Percentiles rank a stretch among this genome's conserved stretches.
These are phyloP conservation scores for Lablab purpureus DNA, from an alignment of 306 rosid species.

Conservation along the genomic window DNA sequence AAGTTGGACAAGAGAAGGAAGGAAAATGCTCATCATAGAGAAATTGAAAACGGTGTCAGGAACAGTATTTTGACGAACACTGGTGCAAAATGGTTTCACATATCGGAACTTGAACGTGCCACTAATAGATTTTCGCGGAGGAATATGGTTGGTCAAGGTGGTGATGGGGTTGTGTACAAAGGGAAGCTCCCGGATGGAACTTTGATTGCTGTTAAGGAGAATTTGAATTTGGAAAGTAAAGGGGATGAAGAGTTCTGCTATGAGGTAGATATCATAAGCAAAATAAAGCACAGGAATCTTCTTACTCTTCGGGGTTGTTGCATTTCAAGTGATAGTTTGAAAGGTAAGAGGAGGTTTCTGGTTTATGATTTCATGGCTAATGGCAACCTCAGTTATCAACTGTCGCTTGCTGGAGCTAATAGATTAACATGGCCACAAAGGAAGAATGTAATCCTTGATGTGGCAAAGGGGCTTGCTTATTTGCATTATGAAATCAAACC, in stretches of 20 bases:
- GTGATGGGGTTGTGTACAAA: constrained; percentile 77
- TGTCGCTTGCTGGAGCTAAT: constrained; percentile 50
- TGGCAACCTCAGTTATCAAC: constrained; percentile 66
- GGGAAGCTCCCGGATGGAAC: constrained; percentile 72
- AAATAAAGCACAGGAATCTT: constrained; percentile 80
- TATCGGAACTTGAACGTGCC: constrained; percentile 75
- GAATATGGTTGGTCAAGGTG: constrained; percentile 79
- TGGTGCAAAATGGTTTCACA: constrained; percentile 75
- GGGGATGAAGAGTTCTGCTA: constrained; percentile 83
- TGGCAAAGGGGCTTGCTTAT: constrained; percentile 83
- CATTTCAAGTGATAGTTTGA: constrained; percentile 63
- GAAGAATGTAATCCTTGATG: constrained; percentile 75
- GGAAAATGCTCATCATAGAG: constrained; percentile 54
- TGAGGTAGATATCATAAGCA: constrained; percentile 85
- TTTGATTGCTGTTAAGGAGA: constrained; percentile 72
- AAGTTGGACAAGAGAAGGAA: constrained; percentile 55
- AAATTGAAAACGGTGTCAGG: constrained; percentile 58
- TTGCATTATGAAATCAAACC: constrained; percentile 81
- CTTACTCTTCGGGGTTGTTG: constrained; percentile 82
- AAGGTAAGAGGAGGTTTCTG: constrained; percentile 72
- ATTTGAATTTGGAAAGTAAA: constrained; percentile 61
- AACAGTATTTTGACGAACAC: constrained; percentile 61
- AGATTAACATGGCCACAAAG: constrained; percentile 87
- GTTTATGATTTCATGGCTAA: constrained; percentile 87
- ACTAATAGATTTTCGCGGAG: constrained; percentile 67